A percentile compares a stretch with the other conserved stretches of the same genome.
phyloP scores from a whole-genome alignment of 2,329 filamentous ascomycete species.

The Cladophialophora chaetospira region DNA sequence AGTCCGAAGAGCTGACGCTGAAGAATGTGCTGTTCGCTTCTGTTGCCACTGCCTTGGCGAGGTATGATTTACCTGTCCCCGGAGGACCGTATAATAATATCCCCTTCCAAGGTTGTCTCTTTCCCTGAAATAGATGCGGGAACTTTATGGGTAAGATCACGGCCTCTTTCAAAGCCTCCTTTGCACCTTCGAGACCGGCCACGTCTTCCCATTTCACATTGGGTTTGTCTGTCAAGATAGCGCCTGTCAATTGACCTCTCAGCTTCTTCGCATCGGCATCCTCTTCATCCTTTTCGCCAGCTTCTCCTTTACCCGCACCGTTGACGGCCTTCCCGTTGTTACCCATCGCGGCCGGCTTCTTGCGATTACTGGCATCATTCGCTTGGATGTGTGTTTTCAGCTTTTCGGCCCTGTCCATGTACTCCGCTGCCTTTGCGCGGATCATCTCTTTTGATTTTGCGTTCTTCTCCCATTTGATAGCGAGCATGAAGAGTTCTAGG shows the following conservation, averaged over 20 bases:
- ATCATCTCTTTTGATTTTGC: conserved; percentile 97
- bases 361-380: conserved; percentile 60
- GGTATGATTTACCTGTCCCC: conserved; percentile 95
- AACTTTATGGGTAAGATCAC: conserved; percentile 98
- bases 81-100: conserved; percentile 95
- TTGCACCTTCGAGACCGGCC: conserved; percentile 87
- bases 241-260: conserved; percentile 83
- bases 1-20: conserved; percentile 93
- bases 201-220: conserved; percentile 99
- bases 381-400: conserved; percentile 86
- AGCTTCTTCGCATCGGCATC: conserved; percentile 97
- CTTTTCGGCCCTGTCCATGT: conserved; percentile 99
- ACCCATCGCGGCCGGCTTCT: conserved; percentile 55
- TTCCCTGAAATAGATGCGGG: conserved; percentile 91
- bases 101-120: conserved; percentile 97
- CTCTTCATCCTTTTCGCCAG: conserved; percentile 65
- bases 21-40: conserved; percentile 99
- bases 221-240: conserved; percentile 91
- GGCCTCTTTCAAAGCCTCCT: conserved; percentile 96
- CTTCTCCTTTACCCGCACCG: conserved; percentile 58
- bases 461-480: conserved; percentile 99
- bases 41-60: conserved; percentile 95
- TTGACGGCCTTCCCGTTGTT: conserved; percentile 55
- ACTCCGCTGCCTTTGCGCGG: conserved; percentile 88
- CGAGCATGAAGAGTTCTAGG: conserved; percentile 97